These are phyloP conservation scores for Penicillium maclennaniae DNA, from an alignment of 495 filamentous ascomycete species.

Conservation along the genomic window DNA sequence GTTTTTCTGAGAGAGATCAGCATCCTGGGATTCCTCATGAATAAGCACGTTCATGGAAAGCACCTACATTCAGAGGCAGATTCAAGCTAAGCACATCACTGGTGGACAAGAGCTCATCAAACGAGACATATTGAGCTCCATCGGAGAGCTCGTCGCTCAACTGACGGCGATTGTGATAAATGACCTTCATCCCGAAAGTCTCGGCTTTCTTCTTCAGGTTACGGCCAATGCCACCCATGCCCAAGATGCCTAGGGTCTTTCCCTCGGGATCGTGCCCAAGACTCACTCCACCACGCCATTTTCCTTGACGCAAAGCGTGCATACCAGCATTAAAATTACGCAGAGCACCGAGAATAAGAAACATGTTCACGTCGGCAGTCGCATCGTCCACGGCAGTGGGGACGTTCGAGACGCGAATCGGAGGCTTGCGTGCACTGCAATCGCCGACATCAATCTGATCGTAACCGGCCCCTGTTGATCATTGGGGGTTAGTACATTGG, in stretches of 20 bases:
- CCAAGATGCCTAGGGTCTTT: slow-evolving; percentile 68
- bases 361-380: slow-evolving; percentile 74
- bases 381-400: slow-evolving; percentile 77
- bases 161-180: slow-evolving; percentile 63
- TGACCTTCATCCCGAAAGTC: slow-evolving; percentile 62
- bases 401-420: slow-evolving; percentile 73
- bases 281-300: slow-evolving; percentile 51
- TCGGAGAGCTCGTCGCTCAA: slow-evolving; percentile 52
- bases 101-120: slow-evolving; percentile 60
- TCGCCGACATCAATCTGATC: slow-evolving; percentile 72
- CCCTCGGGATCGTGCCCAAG: slow-evolving; percentile 63
- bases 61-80: slow-evolving; percentile 66
- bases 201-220: slow-evolving; percentile 52
- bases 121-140: slow-evolving; percentile 63
- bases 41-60: neutral
- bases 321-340: slow-evolving; percentile 66
- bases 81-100: slow-evolving; percentile 78
- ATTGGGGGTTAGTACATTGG: neutral
- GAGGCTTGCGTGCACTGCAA: slow-evolving; percentile 55
- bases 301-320: slow-evolving; percentile 54
- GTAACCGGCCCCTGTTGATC: slow-evolving; percentile 63
- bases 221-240: slow-evolving; percentile 84
- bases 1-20: slow-evolving; percentile 41
- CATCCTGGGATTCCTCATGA: neutral
- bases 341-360: slow-evolving; percentile 72